A percentile compares a stretch with the other conserved stretches of the same genome.
Conservation (phyloP, 805 yeast species). For the Debaryomyces hansenii region DNA sequence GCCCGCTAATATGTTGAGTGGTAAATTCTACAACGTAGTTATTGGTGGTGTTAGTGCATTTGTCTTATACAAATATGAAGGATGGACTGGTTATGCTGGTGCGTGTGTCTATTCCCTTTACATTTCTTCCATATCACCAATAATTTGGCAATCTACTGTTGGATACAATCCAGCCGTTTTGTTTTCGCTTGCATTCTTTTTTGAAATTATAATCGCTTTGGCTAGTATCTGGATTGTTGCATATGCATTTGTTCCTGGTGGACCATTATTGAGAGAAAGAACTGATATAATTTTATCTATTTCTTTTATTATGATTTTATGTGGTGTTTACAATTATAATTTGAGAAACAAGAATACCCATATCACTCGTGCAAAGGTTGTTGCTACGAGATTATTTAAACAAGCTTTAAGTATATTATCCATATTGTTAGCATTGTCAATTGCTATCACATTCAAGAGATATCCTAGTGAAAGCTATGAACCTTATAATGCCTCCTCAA, state of each 20-base stretch:
- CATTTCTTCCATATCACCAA: conserved; percentile 59
- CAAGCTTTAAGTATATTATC: conserved; percentile 36
- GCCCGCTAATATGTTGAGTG: conserved; percentile 21
- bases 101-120: conserved; percentile 64
- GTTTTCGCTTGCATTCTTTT: conserved; percentile 49
- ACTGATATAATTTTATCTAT: conserved; percentile 68
- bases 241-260: conserved; percentile 97
- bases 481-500: conserved; percentile 47
- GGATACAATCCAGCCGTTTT: conserved; percentile 56
- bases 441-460: conserved; percentile 57
- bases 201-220: conserved; percentile 57
- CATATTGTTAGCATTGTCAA: conserved; percentile 49
- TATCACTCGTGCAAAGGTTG: conserved; percentile 19
- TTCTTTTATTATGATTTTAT: conserved; percentile 52
- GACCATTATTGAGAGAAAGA: conserved; percentile 83
- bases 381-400: conserved; percentile 15
- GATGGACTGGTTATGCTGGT: conserved; percentile 77
- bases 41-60: conserved; percentile 51
- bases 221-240: conserved; percentile 98
- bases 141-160: conserved; percentile 57
- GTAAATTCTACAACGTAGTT: conserved; percentile 31
- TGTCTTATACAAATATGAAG: conserved; percentile 50
- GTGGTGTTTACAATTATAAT: conserved; percentile 49
- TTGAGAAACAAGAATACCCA: conserved; percentile 23
- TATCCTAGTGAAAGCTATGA: conserved; percentile 66